Percentiles rank a stretch among this genome's conserved stretches.
Evolutionary conservation across 345 rosid genomes (phyloP).

Genomic region (Balakata baccata): DNA sequence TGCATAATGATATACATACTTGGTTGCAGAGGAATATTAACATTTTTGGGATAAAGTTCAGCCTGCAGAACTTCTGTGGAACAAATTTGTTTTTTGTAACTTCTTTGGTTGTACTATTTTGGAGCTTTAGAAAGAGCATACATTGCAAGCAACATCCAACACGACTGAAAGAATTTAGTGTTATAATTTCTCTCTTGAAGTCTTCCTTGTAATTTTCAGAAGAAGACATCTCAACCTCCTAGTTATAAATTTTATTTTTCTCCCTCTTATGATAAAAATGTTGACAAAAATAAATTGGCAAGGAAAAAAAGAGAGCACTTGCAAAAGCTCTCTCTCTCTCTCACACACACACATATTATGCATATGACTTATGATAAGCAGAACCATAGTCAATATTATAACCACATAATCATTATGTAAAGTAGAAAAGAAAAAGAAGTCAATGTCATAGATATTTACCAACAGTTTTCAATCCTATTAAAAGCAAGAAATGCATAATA

Average conservation of each 20-base stretch:
- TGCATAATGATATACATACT: not conserved
- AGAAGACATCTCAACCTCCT: not conserved
- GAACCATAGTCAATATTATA: not conserved
- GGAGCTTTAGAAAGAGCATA: too few species aligned
- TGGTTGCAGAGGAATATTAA: not conserved
- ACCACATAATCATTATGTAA: not conserved
- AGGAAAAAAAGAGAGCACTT: not conserved
- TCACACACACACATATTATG: not conserved
- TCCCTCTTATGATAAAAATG: not conserved
- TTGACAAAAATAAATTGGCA: not conserved
- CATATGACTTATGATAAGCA: not conserved
- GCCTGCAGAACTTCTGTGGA: not conserved
- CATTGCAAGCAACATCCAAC: not conserved
- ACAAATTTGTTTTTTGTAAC: not conserved
- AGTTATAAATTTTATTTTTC: not conserved
- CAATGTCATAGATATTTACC: not conserved
- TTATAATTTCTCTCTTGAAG: not conserved
- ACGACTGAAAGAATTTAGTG: not conserved
- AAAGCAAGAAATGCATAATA: not conserved
- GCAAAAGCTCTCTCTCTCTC: too few species aligned
- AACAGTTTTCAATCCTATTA: slow-evolving; percentile 8
- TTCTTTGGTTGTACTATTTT: too few species aligned
- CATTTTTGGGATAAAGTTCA: not conserved
- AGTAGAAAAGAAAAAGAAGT: not conserved
- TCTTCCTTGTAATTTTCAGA: not conserved